phyloP scores from a whole-genome alignment of 106 monocot species.

The Amphibolis antarctica region DNA sequence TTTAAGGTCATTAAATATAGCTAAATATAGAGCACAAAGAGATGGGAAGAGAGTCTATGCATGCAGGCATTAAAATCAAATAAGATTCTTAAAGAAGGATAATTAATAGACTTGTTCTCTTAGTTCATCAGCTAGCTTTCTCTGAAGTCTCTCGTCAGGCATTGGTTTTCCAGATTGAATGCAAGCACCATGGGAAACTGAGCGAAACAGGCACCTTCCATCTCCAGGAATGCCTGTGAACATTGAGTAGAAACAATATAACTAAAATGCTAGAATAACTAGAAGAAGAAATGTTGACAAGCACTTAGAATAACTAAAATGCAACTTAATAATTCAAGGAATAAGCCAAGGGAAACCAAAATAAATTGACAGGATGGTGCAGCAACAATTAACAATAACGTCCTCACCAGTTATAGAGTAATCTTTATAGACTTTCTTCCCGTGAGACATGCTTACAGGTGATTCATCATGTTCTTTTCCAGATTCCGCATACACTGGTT shows the following conservation, averaged over 20 bases:
- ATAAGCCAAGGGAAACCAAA: background rate
- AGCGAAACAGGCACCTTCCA: slow-evolving; percentile 95
- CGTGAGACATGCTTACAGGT: slow-evolving; percentile 35
- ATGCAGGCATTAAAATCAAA: background rate
- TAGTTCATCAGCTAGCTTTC: slow-evolving; percentile 80
- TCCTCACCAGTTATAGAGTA: slow-evolving; percentile 69
- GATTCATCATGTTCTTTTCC: slow-evolving; percentile 22
- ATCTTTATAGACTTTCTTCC: slow-evolving; percentile 68
- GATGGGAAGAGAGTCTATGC: background rate
- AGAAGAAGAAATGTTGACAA: too few relatives aligned
- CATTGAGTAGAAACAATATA: background rate
- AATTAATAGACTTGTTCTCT: slow-evolving; percentile 31
- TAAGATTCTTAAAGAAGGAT: slow-evolving; percentile 1
- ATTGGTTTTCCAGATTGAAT: slow-evolving; percentile 48
- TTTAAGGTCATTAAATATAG: background rate
- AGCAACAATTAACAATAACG: background rate
- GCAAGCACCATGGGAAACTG: slow-evolving; percentile 86
- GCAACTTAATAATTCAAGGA: background rate
- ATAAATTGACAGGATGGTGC: background rate
- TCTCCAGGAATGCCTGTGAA: slow-evolving; percentile 85
- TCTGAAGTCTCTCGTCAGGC: slow-evolving; percentile 62
- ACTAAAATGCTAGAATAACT: too few relatives aligned
- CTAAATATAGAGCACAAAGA: background rate
- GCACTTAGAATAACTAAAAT: too few relatives aligned
- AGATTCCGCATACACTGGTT: slow-evolving; percentile 46